Conservation (phyloP, 257 asterid genomes). For the Phtheirospermum japonicum region DNA sequence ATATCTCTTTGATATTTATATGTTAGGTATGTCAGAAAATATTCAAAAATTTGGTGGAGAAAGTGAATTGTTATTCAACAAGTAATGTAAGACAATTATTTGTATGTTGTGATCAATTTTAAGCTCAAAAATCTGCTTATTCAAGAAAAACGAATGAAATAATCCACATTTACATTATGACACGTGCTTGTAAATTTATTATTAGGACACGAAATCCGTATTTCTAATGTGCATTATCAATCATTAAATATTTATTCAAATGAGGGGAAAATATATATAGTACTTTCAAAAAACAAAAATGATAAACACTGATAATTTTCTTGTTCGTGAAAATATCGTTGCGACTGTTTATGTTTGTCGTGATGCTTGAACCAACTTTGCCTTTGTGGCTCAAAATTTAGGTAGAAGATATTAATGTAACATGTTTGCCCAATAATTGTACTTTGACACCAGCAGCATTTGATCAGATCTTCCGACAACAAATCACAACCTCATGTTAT, state of each 20-base stretch:
- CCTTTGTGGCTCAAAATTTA: slow-evolving; percentile 19
- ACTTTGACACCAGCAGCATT: not conserved
- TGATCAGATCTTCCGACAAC: slow-evolving; percentile 7
- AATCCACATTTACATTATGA: not conserved
- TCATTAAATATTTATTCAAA: not conserved
- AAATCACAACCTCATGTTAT: slow-evolving; percentile 14
- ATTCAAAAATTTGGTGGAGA: not conserved
- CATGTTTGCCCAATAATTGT: slow-evolving; percentile 20
- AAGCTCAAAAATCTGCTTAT: no score
- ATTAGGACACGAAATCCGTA: not conserved
- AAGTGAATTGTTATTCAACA: no score
- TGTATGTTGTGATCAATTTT: no score
- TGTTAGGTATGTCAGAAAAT: not conserved
- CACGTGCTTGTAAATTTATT: not conserved
- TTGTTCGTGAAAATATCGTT: slow-evolving; percentile 14
- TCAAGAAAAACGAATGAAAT: not conserved
- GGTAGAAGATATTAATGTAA: slow-evolving; percentile 6
- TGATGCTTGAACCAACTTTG: not conserved
- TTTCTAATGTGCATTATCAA: not conserved
- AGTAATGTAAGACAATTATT: no score
- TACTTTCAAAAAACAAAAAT: no score
- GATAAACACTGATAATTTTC: no score
- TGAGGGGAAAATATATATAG: not conserved
- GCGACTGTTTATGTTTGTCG: slow-evolving; percentile 1
- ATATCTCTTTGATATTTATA: no score